These are phyloP conservation scores for Colletotrichum euphorbiae DNA, from an alignment of 2,329 filamentous ascomycete species.

Conservation along the genomic window DNA sequence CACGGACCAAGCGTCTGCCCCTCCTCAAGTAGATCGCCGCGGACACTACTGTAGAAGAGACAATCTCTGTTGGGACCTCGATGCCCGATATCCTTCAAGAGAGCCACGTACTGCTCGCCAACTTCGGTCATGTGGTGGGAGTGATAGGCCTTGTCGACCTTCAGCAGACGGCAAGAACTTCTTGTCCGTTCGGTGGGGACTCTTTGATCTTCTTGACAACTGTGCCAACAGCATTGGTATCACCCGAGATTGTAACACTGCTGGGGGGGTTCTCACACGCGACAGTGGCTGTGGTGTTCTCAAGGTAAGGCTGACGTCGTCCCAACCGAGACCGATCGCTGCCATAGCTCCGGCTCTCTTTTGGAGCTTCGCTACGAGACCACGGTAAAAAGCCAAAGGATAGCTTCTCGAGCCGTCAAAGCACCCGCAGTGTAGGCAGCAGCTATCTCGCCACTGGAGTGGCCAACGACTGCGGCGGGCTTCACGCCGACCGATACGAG, in stretches of 20 bases:
- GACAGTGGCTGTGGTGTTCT: slow-evolving; percentile 40
- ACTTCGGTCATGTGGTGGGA: slow-evolving; percentile 43
- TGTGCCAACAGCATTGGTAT: slow-evolving; percentile 39
- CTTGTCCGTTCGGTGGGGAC: slow-evolving; percentile 39
- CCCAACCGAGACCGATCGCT: slow-evolving; percentile 51
- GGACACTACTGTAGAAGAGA: slow-evolving; percentile 47
- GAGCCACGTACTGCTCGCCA: slow-evolving; percentile 23
- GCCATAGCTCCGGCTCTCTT: slow-evolving; percentile 51
- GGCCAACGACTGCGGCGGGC: slow-evolving; percentile 52
- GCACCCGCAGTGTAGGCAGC: slow-evolving; percentile 55
- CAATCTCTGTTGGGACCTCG: slow-evolving; percentile 14
- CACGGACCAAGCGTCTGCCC: neutral
- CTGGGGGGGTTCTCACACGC: slow-evolving; percentile 47
- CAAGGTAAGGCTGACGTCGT: slow-evolving; percentile 46
- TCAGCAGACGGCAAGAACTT: slow-evolving; percentile 47
- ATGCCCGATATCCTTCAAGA: too few species aligned
- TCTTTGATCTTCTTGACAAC: slow-evolving; percentile 45
- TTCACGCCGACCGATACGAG: slow-evolving; percentile 47
- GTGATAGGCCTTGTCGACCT: slow-evolving; percentile 56
- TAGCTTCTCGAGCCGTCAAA: slow-evolving; percentile 50
- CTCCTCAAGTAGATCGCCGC: slow-evolving; percentile 42
- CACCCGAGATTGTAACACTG: slow-evolving; percentile 46
- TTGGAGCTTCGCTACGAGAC: slow-evolving; percentile 40
- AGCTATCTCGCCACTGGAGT: slow-evolving; percentile 58
- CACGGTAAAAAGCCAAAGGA: slow-evolving; percentile 51